A percentile compares a stretch with the other conserved stretches of the same genome.
Conservation (phyloP, 768 basidiomycete genomes). For the Termitomyces sp. region DNA sequence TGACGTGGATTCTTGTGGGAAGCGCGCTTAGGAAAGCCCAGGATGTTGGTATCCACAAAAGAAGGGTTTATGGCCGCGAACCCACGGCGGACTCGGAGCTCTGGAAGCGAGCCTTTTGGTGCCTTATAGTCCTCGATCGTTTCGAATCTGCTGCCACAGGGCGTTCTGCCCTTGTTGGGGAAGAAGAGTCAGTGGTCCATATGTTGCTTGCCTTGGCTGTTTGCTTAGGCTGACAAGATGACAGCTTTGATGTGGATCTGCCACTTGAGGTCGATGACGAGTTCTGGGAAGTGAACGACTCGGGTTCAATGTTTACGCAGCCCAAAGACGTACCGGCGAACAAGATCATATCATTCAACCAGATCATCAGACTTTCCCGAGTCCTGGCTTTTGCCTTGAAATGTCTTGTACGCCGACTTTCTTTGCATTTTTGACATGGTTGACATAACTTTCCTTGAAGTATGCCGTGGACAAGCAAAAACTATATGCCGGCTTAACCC, state of each 20-base stretch:
- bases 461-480: constrained; percentile 70
- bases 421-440: not conserved
- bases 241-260: constrained; percentile 76
- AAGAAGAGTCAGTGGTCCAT: constrained; percentile 54
- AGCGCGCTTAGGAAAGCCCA: constrained; percentile 58
- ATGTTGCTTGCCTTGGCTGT: not conserved
- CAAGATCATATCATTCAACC: constrained; percentile 54
- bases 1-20: constrained; percentile 49
- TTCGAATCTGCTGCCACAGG: constrained; percentile 48
- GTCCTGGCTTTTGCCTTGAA: constrained; percentile 65
- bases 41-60: constrained; percentile 75
- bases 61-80: constrained; percentile 42
- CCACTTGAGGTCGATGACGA: constrained; percentile 81
- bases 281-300: constrained; percentile 60
- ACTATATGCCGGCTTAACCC: constrained; percentile 44
- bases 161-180: constrained; percentile 46
- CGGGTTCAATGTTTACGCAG: constrained; percentile 56
- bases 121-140: constrained; percentile 55
- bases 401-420: constrained; percentile 48
- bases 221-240: constrained; percentile 4
- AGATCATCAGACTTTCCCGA: constrained; percentile 58
- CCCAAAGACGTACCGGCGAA: constrained; percentile 52
- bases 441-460: constrained; percentile 23
- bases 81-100: constrained; percentile 47
- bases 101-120: constrained; percentile 80